A percentile compares a stretch with the other conserved stretches of the same genome.
Evolutionary conservation across 164 flowering plant species (phyloP).

Genomic region (Umbilicus rupestris): DNA sequence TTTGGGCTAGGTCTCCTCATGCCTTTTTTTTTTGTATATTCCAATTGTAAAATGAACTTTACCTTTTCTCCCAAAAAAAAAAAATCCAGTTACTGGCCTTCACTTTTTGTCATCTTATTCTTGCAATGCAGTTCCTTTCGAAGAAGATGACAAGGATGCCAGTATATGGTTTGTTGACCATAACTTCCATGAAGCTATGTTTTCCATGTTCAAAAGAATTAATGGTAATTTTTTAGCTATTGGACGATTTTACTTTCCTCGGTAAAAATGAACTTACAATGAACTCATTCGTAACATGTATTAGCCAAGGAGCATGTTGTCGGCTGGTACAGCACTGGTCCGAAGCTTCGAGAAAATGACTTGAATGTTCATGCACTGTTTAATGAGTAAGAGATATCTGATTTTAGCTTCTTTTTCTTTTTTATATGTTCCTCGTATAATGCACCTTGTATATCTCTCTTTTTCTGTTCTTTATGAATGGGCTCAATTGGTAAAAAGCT

Average conservation of each 20-base stretch:
- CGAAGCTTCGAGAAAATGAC: conserved; percentile 89
- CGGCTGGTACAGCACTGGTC: conserved; percentile 99
- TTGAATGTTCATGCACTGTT: conserved; percentile 70
- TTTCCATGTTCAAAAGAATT: conserved; percentile 94
- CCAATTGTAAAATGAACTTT: neutral
- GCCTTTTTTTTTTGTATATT: no score
- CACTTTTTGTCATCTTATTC: neutral
- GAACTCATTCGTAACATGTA: conserved; percentile 11
- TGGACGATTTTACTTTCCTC: neutral
- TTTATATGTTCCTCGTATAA: neutral
- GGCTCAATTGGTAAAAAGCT: neutral
- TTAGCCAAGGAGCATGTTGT: conserved; percentile 99
- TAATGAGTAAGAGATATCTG: conserved; percentile 49
- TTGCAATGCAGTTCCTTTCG: conserved; percentile 76
- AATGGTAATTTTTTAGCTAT: conserved; percentile 46
- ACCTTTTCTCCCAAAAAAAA: neutral
- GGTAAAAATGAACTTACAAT: neutral
- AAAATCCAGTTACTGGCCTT: neutral
- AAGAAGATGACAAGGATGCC: conserved; percentile 91
- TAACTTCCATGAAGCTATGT: conserved; percentile 97
- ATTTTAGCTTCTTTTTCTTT: neutral
- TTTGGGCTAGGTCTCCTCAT: no score
- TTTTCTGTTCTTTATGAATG: neutral
- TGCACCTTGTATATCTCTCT: neutral
- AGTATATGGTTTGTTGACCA: conserved; percentile 98